Conservation (phyloP, 2,329 filamentous ascomycete genomes). For the Penicillium sp. region DNA sequence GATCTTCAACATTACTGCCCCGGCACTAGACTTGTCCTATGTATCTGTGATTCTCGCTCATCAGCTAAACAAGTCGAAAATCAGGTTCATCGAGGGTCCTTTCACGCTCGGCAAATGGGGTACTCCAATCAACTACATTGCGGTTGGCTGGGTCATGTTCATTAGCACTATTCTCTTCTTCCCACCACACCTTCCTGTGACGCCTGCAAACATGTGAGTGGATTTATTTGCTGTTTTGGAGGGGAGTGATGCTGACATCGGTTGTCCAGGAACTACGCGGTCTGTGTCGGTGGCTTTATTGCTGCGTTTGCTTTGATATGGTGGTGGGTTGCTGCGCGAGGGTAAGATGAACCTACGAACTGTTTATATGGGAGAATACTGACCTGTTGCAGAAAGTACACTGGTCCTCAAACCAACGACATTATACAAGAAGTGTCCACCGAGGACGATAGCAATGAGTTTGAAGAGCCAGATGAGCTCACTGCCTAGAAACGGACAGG, state of each 20-base stretch:
- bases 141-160: constrained; percentile 59
- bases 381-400: constrained; percentile 50
- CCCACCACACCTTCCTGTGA: constrained; percentile 48
- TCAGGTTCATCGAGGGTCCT: constrained; percentile 55
- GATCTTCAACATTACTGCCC: constrained; percentile 53
- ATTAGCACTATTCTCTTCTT: constrained; percentile 61
- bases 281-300: constrained; percentile 47
- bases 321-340: constrained; percentile 46
- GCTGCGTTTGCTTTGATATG: constrained; percentile 49
- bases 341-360: constrained; percentile 28
- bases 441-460: constrained; percentile 27
- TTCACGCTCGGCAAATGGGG: constrained; percentile 57
- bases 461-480: constrained; percentile 17
- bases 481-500: constrained; percentile 2
- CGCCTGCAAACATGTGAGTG: constrained; percentile 48
- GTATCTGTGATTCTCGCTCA: constrained; percentile 60
- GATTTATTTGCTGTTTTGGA: neutral
- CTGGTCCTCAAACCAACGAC: constrained; percentile 56
- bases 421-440: constrained; percentile 38
- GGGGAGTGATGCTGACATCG: neutral
- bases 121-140: constrained; percentile 53
- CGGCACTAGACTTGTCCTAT: constrained; percentile 53
- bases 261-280: constrained; percentile 46
- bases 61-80: constrained; percentile 50
- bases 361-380: neutral